Base-by-base conservation (phyloP, 345 rosid species). In the Dipteronia dyeriana region DNA sequence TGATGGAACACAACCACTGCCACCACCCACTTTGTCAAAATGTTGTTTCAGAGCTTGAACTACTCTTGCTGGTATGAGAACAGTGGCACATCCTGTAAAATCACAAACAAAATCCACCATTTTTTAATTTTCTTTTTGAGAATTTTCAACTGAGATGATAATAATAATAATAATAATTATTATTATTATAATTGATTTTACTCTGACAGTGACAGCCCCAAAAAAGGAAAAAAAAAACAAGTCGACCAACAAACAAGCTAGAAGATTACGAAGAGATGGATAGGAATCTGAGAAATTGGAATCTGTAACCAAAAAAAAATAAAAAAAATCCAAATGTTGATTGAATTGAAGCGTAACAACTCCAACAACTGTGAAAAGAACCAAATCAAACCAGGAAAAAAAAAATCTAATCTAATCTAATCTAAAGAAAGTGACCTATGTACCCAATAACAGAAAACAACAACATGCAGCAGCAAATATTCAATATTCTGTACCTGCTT, bases 41-140 rank as follows among this genome's bases (percentile, higher is more conserved):
- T 91, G 98, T 75, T 85, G 86, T 72, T 86, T 88, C 65, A 94
- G 76, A 79, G 98, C 97, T 51, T 94, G 93, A 56, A 90, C 89
- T 5, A 94, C 98, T 86, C 89, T 89, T 65, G 95, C 92, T 31
- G 98, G 98, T 78, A 94, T 88, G 12, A 94, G 81, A 17, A 91
- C 97, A 11, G 91, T 88, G 10, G 98, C 85, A 77, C 94, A 85
- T 16, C 95, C 98, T 94, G 83, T 54, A 4, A 75, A 43, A 66
- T 49, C 38, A 34, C 38, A 23, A 75, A 39, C 53, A 38, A 31
- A 31, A 11, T 63, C 64, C 49, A 68, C 9, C 38, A 62, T 43
- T 70, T 63, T 65, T 63, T 6, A 7, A 19, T 57, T 20, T 20
- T 45, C 2, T 2, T 45, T 45, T 45, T 45, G 49, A 10, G 49